phyloP scores from a whole-genome alignment of 1,284 basidiomycete species.

The Leccinum pachyderme region DNA sequence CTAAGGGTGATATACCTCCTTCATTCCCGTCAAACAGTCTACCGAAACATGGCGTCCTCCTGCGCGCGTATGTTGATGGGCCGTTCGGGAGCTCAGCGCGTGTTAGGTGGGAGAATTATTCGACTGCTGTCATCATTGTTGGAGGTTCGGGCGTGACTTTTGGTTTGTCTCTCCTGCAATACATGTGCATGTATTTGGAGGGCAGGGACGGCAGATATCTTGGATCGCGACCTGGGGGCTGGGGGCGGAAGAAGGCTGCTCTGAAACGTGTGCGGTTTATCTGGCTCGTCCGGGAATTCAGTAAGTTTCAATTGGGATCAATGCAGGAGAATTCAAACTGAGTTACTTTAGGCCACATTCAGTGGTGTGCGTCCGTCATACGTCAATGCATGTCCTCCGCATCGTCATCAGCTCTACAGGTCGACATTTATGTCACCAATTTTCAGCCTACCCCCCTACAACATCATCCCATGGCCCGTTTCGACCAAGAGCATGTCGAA shows the following conservation, averaged over 20 bases:
- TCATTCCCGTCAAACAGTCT: slow-evolving; percentile 10
- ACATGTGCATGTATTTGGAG: slow-evolving; percentile 63
- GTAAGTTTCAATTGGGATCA: slow-evolving; percentile 40
- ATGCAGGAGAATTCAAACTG: background rate
- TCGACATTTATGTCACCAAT: slow-evolving; percentile 83
- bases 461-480: slow-evolving; percentile 1
- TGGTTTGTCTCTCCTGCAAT: slow-evolving; percentile 71
- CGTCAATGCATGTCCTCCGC: slow-evolving; percentile 68
- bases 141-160: slow-evolving; percentile 84
- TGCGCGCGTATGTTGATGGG: slow-evolving; percentile 71
- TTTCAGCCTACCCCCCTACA: slow-evolving; percentile 26
- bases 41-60: slow-evolving; percentile 51
- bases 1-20: slow-evolving; percentile 28
- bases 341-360: slow-evolving; percentile 62
- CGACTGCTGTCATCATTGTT: slow-evolving; percentile 67
- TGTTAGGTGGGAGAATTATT: slow-evolving; percentile 63
- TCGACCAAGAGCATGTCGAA: background rate
- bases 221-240: slow-evolving; percentile 44
- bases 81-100: slow-evolving; percentile 77
- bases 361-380: slow-evolving; percentile 77
- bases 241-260: slow-evolving; percentile 39
- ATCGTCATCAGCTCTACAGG: slow-evolving; percentile 54
- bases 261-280: slow-evolving; percentile 72
- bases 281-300: slow-evolving; percentile 83
- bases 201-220: slow-evolving; percentile 48